Base-by-base conservation (phyloP, 129 eudicot genomes). In the Centaurea solstitialis region DNA sequence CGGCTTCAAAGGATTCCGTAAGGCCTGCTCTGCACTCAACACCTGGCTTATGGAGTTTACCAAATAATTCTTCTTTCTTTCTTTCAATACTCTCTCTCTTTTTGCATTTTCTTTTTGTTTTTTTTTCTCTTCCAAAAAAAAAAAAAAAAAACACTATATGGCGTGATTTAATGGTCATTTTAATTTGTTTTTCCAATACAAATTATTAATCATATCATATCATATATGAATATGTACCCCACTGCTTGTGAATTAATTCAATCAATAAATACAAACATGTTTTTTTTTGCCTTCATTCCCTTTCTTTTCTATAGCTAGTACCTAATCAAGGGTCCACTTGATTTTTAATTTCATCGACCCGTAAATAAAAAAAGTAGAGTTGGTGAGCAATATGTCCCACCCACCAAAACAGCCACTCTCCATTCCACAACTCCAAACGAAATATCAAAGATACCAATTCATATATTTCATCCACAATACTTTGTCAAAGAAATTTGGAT, bases 31-130 rank as follows among this genome's bases (percentile, higher is more conserved):
- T 72, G 97, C 97, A 73, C 89, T 82, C 85, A 92, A 89, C 68
- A 84, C 90, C 40, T 91, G 93, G 88, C 83, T 91, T 69, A 91
- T 93, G 90, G 94, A 93, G 61, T 83, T 91, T 33, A 61, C 33
- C 28, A 93, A 93, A 65, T 86, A 84, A 79, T 2, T 26, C 30
- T 26, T 26, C 30, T 26, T 2, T 26, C 30, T 26, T 2, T 26
- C 37, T 33, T 3, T 33, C 5, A 1, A 1, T 33, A 30, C 37
- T 33, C 37, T 26, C 30, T 26, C 30, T 26, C 30, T 26, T 2
- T 26, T 2, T 33, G 4, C 37, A 33, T 33, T 33, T 33, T 33
- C 4, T 3, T 33, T 33, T 33, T 33, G 37, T 33, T 33, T 33
- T 4, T 33, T 33, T 33, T 33, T 33, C 37, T 33, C 37, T 33